These are phyloP conservation scores for Talaromyces sp. DNA, from an alignment of 2,329 filamentous ascomycete genomes.

Conservation along the genomic window DNA sequence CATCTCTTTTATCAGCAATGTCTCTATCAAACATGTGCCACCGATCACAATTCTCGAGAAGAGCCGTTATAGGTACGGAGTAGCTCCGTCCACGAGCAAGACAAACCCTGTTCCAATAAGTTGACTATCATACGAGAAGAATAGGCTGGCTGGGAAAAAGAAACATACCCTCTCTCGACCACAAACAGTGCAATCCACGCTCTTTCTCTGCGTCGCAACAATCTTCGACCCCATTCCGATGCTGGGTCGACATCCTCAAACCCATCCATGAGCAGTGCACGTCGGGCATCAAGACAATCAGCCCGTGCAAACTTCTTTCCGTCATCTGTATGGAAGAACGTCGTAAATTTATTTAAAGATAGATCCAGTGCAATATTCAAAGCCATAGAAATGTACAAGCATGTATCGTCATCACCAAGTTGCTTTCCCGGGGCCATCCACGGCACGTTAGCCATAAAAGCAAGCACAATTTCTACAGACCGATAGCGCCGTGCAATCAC, in stretches of 20 bases:
- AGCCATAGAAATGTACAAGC: constrained; percentile 64
- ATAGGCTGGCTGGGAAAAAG: neutral
- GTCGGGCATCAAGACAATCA: constrained; percentile 63
- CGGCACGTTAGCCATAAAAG: constrained; percentile 69
- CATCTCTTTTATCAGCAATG: constrained; percentile 62
- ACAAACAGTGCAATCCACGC: constrained; percentile 69
- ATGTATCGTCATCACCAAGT: constrained; percentile 61
- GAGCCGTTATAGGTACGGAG: constrained; percentile 60
- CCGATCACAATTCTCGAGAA: constrained; percentile 62
- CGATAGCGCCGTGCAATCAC: constrained; percentile 58
- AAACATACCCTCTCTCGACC: constrained; percentile 57
- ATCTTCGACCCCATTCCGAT: constrained; percentile 55
- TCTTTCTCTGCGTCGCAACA: constrained; percentile 61
- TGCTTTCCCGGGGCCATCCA: constrained; percentile 57
- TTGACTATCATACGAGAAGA: constrained; percentile 8
- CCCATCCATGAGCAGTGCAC: constrained; percentile 62
- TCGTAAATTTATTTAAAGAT: constrained; percentile 64
- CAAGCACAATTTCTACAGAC: constrained; percentile 68
- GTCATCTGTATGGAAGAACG: constrained; percentile 49
- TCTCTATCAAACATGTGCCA: constrained; percentile 57
- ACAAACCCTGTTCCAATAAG: constrained; percentile 48
- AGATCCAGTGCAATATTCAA: constrained; percentile 64
- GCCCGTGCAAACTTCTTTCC: constrained; percentile 52
- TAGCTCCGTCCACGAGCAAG: constrained; percentile 64
- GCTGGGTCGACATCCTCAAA: constrained; percentile 58